These are phyloP conservation scores for Annulohypoxylon bovei DNA, from an alignment of 495 filamentous ascomycete species.

Conservation along the genomic window DNA sequence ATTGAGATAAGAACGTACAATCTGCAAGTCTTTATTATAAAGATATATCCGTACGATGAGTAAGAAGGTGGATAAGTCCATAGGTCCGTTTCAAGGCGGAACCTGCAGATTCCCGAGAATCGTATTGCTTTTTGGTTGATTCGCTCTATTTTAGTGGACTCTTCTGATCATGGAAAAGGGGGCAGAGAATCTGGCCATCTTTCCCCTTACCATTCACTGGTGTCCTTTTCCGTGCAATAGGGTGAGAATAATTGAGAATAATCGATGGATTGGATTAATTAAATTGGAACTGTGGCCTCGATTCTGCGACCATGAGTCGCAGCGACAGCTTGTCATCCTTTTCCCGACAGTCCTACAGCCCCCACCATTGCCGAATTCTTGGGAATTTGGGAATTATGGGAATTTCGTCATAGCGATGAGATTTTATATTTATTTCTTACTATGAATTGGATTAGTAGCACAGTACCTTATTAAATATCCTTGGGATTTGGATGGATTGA, in stretches of 20 bases:
- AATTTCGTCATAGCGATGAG: slow-evolving; percentile 28
- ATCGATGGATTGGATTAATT: slow-evolving; percentile 16
- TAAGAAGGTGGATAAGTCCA: slow-evolving; percentile 4
- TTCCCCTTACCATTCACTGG: neutral
- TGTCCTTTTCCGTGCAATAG: slow-evolving; percentile 13
- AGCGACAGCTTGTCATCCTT: slow-evolving; percentile 26
- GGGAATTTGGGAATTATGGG: slow-evolving; percentile 34
- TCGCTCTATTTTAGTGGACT: neutral
- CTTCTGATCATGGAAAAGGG: slow-evolving; percentile 6
- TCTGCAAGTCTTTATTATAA: slow-evolving; percentile 16
- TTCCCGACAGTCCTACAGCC: slow-evolving; percentile 22
- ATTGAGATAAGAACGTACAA: slow-evolving; percentile 29
- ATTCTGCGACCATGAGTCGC: slow-evolving; percentile 29
- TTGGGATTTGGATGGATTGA: slow-evolving; percentile 22
- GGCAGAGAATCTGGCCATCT: neutral
- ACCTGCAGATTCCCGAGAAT: slow-evolving; percentile 7
- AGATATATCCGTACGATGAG: slow-evolving; percentile 18
- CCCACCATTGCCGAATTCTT: slow-evolving; percentile 37
- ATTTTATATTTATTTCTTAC: slow-evolving; percentile 4
- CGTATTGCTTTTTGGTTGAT: slow-evolving; percentile 12
- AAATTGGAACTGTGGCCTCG: slow-evolving; percentile 24
- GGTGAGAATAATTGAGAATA: neutral
- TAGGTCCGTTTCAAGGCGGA: slow-evolving; percentile 9
- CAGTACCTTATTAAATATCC: slow-evolving; percentile 1
- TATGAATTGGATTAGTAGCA: slow-evolving; percentile 6